phyloP scores from a whole-genome alignment of 768 basidiomycete genomes.

The Suillus subluteus region DNA sequence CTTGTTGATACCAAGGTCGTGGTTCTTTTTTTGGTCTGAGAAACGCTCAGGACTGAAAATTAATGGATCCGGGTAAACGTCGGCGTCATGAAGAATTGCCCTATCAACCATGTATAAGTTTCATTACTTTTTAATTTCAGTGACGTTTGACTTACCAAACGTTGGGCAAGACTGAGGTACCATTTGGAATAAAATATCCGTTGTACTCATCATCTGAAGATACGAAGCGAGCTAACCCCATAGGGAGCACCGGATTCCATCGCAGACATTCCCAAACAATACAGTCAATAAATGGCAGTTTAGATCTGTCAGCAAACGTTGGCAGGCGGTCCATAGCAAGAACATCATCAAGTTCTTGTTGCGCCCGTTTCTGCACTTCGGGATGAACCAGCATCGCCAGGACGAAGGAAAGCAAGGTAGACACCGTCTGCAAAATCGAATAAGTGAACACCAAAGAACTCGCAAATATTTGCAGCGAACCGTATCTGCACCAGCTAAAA shows the following conservation, averaged over 20 bases:
- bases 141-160: slow-evolving; percentile 42
- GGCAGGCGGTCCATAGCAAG: slow-evolving; percentile 51
- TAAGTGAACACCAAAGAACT: slow-evolving; percentile 28
- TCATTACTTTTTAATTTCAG: slow-evolving; percentile 12
- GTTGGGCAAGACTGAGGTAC: slow-evolving; percentile 48
- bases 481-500: slow-evolving; percentile 30
- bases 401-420: slow-evolving; percentile 51
- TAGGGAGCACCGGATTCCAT: slow-evolving; percentile 45
- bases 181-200: slow-evolving; percentile 49
- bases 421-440: slow-evolving; percentile 45
- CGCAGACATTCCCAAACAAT: slow-evolving; percentile 40
- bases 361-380: slow-evolving; percentile 49
- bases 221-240: slow-evolving; percentile 25
- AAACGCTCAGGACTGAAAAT: slow-evolving; percentile 44
- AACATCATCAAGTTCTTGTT: slow-evolving; percentile 54
- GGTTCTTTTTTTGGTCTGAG: slow-evolving; percentile 29
- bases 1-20: slow-evolving; percentile 35
- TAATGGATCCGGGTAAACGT: slow-evolving; percentile 44
- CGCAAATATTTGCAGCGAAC: slow-evolving; percentile 23
- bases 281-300: slow-evolving; percentile 45
- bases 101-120: slow-evolving; percentile 31
- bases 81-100: slow-evolving; percentile 45
- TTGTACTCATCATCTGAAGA: slow-evolving; percentile 48
- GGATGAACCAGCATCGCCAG: slow-evolving; percentile 60
- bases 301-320: slow-evolving; percentile 41